These are phyloP conservation scores for Dioscorea zingiberensis DNA, from an alignment of 106 monocot species.

Conservation along the genomic window DNA sequence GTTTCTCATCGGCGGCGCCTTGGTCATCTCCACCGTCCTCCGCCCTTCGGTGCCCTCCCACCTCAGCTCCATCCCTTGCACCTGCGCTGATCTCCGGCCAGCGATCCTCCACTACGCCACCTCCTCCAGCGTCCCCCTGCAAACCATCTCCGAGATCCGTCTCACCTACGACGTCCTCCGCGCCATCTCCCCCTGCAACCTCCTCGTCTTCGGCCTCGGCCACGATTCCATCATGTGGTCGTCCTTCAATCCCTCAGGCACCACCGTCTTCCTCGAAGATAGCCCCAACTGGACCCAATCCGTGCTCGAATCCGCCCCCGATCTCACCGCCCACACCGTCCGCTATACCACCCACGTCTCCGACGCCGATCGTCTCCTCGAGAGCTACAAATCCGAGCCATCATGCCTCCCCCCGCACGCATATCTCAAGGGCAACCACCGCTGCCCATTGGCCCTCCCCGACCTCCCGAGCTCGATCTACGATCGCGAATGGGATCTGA, in stretches of 20 bases:
- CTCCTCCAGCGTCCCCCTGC: constrained; percentile 39
- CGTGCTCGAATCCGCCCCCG: constrained; percentile 23
- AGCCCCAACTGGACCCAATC: constrained; percentile 53
- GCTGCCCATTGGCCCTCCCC: constrained; percentile 46
- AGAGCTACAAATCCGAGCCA: constrained; percentile 21
- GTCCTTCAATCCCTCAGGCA: constrained; percentile 68
- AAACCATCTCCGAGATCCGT: constrained; percentile 52
- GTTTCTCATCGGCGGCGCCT: constrained; percentile 12
- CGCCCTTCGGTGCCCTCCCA: background rate
- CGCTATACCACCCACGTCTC: constrained; percentile 46
- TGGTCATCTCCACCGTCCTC: constrained; percentile 13
- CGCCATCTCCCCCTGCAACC: constrained; percentile 55
- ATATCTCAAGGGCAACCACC: constrained; percentile 24
- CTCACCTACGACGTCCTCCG: constrained; percentile 54
- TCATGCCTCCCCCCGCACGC: constrained; percentile 36
- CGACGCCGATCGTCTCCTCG: constrained; percentile 40
- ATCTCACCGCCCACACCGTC: constrained; percentile 40
- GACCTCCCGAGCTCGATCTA: constrained; percentile 52
- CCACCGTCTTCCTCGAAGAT: constrained; percentile 88
- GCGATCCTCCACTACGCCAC: constrained; percentile 69
- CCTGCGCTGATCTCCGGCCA: constrained; percentile 16
- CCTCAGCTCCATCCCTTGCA: background rate
- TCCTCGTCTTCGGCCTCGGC: constrained; percentile 90
- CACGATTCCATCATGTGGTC: constrained; percentile 73
- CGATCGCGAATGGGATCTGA: constrained; percentile 65